Base-by-base conservation (phyloP, 306 rosid species). In the Cucurbita argyrosperma region DNA sequence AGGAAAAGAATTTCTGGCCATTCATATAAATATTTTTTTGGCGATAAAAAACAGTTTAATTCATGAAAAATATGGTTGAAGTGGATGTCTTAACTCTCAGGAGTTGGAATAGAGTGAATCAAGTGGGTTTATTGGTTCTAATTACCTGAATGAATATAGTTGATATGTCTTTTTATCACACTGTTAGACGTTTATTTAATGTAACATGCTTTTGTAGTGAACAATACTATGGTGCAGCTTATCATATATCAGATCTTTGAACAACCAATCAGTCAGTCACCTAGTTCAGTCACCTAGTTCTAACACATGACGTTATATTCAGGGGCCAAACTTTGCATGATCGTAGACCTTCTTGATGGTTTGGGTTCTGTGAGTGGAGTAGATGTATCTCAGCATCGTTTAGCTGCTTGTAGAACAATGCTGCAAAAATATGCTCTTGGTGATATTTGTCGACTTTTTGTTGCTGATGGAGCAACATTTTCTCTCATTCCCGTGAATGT, bases 261-360 rank as follows among this genome's bases (percentile, higher is more conserved):
- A 71, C 40, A 19, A 11, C 8, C 68, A 59, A 55, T 63, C 46
- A 38, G 26, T 50, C 38, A 11, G 46, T 6, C 14, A 69, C 26
- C 58, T 47, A n/a, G 53, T 51, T 67, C 62, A 11, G 46, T 6
- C 14, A 69, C 26, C 58, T 47, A n/a, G 53, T 51, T 67, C 62
- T 38, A 6, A 4, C 68, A 10, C 67, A 73, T 68, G 26, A 21
- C 69, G 72, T 64, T 35, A 30, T 60, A 72, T 82, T 72, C 83
- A 91, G 99, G 97, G 81, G 99, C 99, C 76, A 91, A 94, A 80
- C 90, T 94, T 64, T 94, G 96, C 79, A 81, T 91, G 96, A 82
- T 94, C 26, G 74, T 84, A 10, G 91, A 91, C 80, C 88, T 91
- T 85, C 90, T 90, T 77, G 92, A 88, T 40, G 86, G 88, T 74